Evolutionary conservation across 805 yeast genomes (phyloP), one percentile per base, ranked within the genome.

Genomic region (Lachancea dasiensis): DNA sequence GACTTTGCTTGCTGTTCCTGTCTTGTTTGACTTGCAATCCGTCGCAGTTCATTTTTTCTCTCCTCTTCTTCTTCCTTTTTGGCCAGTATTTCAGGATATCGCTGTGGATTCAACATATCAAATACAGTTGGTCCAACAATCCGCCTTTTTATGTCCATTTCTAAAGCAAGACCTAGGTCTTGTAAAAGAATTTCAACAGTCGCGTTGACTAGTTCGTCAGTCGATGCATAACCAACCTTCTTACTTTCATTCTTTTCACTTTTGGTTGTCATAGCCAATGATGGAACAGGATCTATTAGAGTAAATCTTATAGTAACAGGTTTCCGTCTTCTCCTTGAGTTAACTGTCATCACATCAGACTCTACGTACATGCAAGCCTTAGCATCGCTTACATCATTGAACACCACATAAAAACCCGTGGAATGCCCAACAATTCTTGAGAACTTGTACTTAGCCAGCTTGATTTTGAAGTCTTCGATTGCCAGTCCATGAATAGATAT

Each of bases 61-160:
- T 48, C 43, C 34, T 59, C 57, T n/a, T 50, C 51, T 21, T 48
- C 43, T 35, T 60, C 48, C 22, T 62, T 56, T 46, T 69, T 56
- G n/a, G 61, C 57, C 36, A 65, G 41, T 17, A 63, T 53, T 3
- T 69, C 72, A 1, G 85, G 81, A 51, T 73, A 81, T 26, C 70
- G 70, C 3, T 72, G 73, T 27, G 77, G 79, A 40, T 74, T 71
- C 46, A 86, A 65, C 14, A 72, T 60, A 21, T 79, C 79, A 38
- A 82, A 65, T 13, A 86, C 73, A 1, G 70, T 67, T 0, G 92
- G 86, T 0, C 83, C 87, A 17, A 85, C 71, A 3, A 83, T 61
- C 43, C 86, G 73, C 50, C 79, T 90, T 47, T 83, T 68, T 17
- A 86, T 73, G 60, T 86, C 95, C 43, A 81, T 80, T 15, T 77